Evolutionary conservation across 768 basidiomycete species (phyloP), one percentile per base, ranked within the genome.

Genomic region (Boletus pseudopeckii): DNA sequence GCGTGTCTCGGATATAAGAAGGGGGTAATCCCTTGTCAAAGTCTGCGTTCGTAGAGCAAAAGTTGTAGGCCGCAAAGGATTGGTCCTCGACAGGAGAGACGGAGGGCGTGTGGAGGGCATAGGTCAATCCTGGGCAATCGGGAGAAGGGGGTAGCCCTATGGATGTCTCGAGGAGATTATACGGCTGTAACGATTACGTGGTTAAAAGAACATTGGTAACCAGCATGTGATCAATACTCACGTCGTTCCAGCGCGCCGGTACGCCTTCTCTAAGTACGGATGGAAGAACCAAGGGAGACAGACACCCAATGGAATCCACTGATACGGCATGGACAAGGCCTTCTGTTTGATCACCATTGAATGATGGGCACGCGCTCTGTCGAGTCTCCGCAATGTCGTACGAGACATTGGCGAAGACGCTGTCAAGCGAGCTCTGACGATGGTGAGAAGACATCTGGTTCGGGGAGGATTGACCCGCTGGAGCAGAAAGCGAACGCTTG

Each of bases 401-500:
- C 36, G 64, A 64, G 33, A 70, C 57, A 44, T 66, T 66, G 52
- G 59, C 67, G 39, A 70, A 71, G 45, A 65, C 64, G 43, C 68
- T 71, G 22, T 61, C 64, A 43, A 68, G 20, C 45, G 68, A 70
- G 24, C 39, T 40, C 32, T 70, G 60, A 43, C 64, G 62, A 5
- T 48, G 50, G 40, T 62, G 61, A 39, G 61, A 55, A 20, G 56
- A 46, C 11, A 44, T 48, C 33, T 54, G 50, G 41, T 43, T 34
- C 3, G 55, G 46, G 22, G 61, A 51, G 20, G 52, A 56, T 45
- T 63, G 69, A n/a, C 66, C 54, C 1, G 75, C 78, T 4, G 81
- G 81, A 8, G 78, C 80, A 36, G 85, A 86, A 4, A 80, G 71
- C 11, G 83, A 82, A 48, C 86, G 83, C 66, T 77, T 84, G 73